These are phyloP conservation scores for Pseudogymnoascus sp. DNA, from an alignment of 2,329 filamentous ascomycete species.

Conservation along the genomic window DNA sequence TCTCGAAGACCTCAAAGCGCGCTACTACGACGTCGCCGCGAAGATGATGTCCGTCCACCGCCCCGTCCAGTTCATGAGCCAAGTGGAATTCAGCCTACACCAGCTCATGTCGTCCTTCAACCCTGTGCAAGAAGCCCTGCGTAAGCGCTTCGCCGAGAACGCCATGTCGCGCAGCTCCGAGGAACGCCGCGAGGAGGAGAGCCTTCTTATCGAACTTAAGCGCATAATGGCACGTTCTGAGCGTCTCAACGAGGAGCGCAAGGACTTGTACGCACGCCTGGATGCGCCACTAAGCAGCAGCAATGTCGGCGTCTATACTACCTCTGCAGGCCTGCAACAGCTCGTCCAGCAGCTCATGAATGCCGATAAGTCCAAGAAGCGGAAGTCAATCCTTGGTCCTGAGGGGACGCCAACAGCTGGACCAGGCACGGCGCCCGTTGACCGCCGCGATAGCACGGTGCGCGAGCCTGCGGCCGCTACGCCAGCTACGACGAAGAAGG, in stretches of 20 bases:
- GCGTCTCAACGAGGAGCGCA: conserved; percentile 77
- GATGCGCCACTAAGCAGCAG: conserved; percentile 67
- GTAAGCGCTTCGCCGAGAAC: conserved; percentile 78
- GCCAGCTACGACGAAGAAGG: conserved; percentile 30
- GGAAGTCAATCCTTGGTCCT: conserved; percentile 58
- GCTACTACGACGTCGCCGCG: conserved; percentile 82
- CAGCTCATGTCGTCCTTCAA: conserved; percentile 85
- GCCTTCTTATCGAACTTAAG: conserved; percentile 80
- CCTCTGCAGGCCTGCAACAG: conserved; percentile 68
- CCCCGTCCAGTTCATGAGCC: conserved; percentile 78
- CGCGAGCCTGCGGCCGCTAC: conserved; percentile 28
- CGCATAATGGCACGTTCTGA: conserved; percentile 83
- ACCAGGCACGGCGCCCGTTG: conserved; percentile 25
- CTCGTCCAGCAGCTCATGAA: conserved; percentile 75
- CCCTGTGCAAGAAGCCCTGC: conserved; percentile 63
- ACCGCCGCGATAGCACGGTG: conserved; percentile 29
- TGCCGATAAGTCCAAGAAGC: conserved; percentile 83
- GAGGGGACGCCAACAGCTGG: conserved; percentile 41
- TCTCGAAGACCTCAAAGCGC: conserved; percentile 83
- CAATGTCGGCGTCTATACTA: conserved; percentile 70
- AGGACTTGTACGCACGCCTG: conserved; percentile 77
- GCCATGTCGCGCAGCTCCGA: conserved; percentile 73
- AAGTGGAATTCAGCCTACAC: conserved; percentile 72
- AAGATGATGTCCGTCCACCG: conserved; percentile 75
- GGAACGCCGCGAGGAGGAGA: conserved; percentile 87